Percentiles rank a stretch among this genome's conserved stretches.
Conservation (phyloP, 495 filamentous ascomycete species). For the Aspergillus wentii region DNA sequence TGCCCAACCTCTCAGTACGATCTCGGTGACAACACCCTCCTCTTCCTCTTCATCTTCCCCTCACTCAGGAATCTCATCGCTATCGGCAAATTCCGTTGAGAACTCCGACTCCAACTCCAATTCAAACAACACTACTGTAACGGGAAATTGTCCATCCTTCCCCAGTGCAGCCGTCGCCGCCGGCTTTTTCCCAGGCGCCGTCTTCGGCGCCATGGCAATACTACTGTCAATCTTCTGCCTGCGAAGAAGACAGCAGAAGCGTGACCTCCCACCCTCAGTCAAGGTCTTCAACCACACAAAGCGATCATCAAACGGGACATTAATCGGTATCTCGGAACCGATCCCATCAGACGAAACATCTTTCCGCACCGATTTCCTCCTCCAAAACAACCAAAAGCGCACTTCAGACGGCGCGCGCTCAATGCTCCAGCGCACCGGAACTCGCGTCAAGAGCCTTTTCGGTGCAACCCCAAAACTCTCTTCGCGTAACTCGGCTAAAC, state of each 20-base stretch:
- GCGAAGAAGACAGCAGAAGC: slow-evolving; percentile 25
- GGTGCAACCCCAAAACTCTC: slow-evolving; percentile 7
- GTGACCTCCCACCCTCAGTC: slow-evolving; percentile 6
- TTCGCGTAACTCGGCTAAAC: no score
- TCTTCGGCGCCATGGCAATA: slow-evolving; percentile 46
- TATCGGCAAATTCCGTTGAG: no score
- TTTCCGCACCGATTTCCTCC: slow-evolving; percentile 56
- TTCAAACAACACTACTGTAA: slow-evolving; percentile 8
- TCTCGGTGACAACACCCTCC: slow-evolving; percentile 15
- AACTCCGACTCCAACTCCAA: slow-evolving; percentile 12
- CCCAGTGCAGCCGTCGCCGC: slow-evolving; percentile 50
- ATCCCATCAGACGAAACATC: slow-evolving; percentile 45
- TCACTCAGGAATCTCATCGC: slow-evolving; percentile 3
- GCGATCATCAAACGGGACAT: slow-evolving; percentile 36
- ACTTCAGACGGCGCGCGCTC: slow-evolving; percentile 28
- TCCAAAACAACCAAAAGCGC: slow-evolving; percentile 24
- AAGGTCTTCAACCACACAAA: slow-evolving; percentile 21
- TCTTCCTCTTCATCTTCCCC: slow-evolving; percentile 13
- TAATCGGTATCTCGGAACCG: slow-evolving; percentile 51
- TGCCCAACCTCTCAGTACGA: no score
- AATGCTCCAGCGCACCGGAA: slow-evolving; percentile 29
- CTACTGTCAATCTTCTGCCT: slow-evolving; percentile 40
- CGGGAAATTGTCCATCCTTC: slow-evolving; percentile 34
- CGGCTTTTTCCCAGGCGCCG: slow-evolving; percentile 60
- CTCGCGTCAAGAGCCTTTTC: slow-evolving; percentile 35